Evolutionary conservation across 2,329 filamentous ascomycete genomes (phyloP).

Genomic region (Fusarium nematophilum): DNA sequence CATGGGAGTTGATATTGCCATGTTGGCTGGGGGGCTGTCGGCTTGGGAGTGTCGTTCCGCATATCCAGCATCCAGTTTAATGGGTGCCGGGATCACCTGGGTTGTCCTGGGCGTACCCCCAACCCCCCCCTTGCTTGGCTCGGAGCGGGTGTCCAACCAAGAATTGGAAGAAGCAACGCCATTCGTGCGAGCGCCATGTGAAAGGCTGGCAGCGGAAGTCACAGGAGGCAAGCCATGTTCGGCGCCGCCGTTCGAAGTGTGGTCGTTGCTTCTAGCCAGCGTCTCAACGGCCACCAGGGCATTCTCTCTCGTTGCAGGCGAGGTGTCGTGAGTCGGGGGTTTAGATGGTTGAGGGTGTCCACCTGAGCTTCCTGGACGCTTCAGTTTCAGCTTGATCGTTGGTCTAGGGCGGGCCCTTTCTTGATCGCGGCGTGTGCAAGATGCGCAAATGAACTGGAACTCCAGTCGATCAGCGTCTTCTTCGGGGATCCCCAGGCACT

Average conservation of each 20-base stretch:
- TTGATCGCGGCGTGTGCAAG: constrained; percentile 79
- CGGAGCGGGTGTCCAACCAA: constrained; percentile 6
- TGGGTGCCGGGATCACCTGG: constrained; percentile 38
- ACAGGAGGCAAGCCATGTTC: constrained; percentile 23
- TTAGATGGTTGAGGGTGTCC: constrained; percentile 9
- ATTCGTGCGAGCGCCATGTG: constrained; percentile 25
- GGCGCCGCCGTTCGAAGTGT: constrained; percentile 16
- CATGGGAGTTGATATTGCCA: constrained; percentile 29
- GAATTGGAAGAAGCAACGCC: constrained; percentile 15
- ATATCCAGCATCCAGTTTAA: constrained; percentile 36
- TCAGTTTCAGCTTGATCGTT: constrained; percentile 66
- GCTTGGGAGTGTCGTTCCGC: constrained; percentile 15
- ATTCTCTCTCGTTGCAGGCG: neutral
- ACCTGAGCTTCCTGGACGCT: constrained; percentile 31
- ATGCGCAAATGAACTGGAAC: constrained; percentile 86
- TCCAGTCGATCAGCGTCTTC: constrained; percentile 84
- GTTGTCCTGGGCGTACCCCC: constrained; percentile 21
- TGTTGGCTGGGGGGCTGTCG: constrained; percentile 16
- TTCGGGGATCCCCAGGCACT: constrained; percentile 84
- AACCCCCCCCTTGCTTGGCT: constrained; percentile 15
- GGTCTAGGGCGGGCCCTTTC: constrained; percentile 65
- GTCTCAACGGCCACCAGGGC: neutral
- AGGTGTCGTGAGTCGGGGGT: constrained; percentile 15
- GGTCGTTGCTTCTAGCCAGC: constrained; percentile 5
- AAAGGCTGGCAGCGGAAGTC: constrained; percentile 12